Conservation (phyloP, 805 yeast species). For the Saccharomycopsis lassenensis region DNA sequence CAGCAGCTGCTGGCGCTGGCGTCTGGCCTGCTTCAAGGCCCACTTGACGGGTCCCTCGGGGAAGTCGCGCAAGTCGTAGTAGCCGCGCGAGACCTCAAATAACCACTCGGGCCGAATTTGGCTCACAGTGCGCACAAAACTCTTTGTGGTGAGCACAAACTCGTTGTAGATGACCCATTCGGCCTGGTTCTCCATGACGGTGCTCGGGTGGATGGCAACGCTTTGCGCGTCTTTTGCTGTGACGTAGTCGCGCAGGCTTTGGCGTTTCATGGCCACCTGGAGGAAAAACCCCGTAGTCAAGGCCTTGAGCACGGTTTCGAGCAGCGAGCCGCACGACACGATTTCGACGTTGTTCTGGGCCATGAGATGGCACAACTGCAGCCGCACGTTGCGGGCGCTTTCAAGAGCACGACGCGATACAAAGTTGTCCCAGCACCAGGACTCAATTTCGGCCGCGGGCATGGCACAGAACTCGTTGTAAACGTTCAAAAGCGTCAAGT, state of each 20-base stretch:
- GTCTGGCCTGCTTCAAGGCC: constrained; percentile 50
- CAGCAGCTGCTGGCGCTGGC: constrained; percentile 35
- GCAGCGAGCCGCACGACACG: constrained; percentile 52
- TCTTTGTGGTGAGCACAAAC: constrained; percentile 86
- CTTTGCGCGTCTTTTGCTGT: constrained; percentile 96
- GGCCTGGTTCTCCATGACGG: constrained; percentile 76
- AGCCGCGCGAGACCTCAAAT: constrained; percentile 64
- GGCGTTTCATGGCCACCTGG: constrained; percentile 93
- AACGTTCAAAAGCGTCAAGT: constrained; percentile 80
- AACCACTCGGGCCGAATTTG: constrained; percentile 88
- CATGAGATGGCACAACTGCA: constrained; percentile 78
- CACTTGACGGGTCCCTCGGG: constrained; percentile 62
- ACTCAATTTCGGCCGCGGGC: constrained; percentile 46
- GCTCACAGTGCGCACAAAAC: constrained; percentile 91
- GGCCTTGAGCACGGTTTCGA: constrained; percentile 75
- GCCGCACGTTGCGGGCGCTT: constrained; percentile 79
- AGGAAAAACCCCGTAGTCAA: constrained; percentile 89
- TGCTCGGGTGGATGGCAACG: constrained; percentile 86
- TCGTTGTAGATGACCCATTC: constrained; percentile 96
- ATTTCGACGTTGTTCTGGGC: constrained; percentile 66
- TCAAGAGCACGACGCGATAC: constrained; percentile 73
- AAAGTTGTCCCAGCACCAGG: constrained; percentile 90
- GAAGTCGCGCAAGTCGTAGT: constrained; percentile 54
- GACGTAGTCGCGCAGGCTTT: constrained; percentile 67
- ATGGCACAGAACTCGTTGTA: constrained; percentile 79